Conservation (phyloP, 2,329 filamentous ascomycete species). For the Xylaria hypoxylon region DNA sequence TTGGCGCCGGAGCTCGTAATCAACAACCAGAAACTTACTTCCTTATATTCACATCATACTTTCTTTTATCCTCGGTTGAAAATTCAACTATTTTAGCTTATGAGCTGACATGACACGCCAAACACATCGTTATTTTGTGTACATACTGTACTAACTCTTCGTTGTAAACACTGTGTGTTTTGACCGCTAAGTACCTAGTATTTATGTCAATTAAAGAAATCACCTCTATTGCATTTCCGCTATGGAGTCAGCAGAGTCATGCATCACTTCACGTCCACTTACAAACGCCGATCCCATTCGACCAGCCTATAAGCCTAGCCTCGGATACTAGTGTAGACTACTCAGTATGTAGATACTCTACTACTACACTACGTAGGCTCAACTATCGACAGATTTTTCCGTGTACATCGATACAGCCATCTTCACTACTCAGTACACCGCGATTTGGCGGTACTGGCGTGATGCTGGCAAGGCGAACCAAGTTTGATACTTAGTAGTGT, state of each 20-base stretch:
- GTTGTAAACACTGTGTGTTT: slow-evolving; percentile 6
- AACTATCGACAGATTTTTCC: slow-evolving; percentile 3
- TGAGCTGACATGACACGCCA: slow-evolving; percentile 4
- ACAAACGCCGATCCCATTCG: slow-evolving; percentile 23
- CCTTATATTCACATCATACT: too few species aligned
- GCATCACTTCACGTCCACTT: slow-evolving; percentile 30
- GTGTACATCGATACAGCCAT: too few species aligned
- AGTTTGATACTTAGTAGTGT: too few species aligned
- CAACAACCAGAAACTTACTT: background rate
- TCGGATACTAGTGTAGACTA: slow-evolving; percentile 4
- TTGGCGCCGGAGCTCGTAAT: background rate
- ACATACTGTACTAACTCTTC: background rate
- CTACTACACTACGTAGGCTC: too few species aligned
- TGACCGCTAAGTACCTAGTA: slow-evolving; percentile 11
- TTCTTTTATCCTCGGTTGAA: background rate
- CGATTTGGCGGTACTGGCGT: background rate
- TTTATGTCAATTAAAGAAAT: slow-evolving; percentile 11
- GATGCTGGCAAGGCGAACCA: background rate
- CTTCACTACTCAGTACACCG: too few species aligned
- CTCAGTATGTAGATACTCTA: too few species aligned
- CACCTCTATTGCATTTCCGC: background rate
- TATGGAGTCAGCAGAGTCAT: slow-evolving; percentile 39
- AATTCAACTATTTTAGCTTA: background rate
- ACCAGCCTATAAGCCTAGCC: slow-evolving; percentile 2
- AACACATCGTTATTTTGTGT: background rate